A percentile compares a stretch with the other conserved stretches of the same genome.
These are phyloP conservation scores for Sporothrix inflata DNA, from an alignment of 2,329 filamentous ascomycete species.

Conservation along the genomic window DNA sequence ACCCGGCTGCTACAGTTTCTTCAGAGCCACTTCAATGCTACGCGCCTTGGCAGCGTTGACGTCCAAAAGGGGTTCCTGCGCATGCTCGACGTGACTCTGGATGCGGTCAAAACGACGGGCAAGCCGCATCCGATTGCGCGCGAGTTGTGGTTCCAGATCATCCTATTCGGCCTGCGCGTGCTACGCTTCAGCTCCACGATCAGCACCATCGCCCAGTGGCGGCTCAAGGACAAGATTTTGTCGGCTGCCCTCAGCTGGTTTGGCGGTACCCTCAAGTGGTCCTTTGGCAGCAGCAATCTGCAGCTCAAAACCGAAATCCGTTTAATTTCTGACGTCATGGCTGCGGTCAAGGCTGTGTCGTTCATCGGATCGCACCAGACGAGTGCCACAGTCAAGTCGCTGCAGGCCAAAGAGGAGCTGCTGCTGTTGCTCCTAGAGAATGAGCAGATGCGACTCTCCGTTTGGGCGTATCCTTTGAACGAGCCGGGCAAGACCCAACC, in stretches of 20 bases:
- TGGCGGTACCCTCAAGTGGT: slow-evolving; percentile 80
- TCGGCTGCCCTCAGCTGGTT: slow-evolving; percentile 92
- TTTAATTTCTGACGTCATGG: slow-evolving; percentile 74
- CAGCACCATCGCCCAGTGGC: slow-evolving; percentile 69
- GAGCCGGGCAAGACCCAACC: slow-evolving; percentile 49
- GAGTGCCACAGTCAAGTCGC: slow-evolving; percentile 63
- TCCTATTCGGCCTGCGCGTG: slow-evolving; percentile 80
- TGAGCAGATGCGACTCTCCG: slow-evolving; percentile 78
- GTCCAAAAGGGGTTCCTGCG: slow-evolving; percentile 81
- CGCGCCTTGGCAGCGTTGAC: slow-evolving; percentile 80
- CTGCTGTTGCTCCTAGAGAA: slow-evolving; percentile 78
- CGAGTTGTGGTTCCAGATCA: slow-evolving; percentile 87
- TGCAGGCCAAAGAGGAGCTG: slow-evolving; percentile 82
- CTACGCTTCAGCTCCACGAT: slow-evolving; percentile 72
- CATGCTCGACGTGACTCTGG: slow-evolving; percentile 76
- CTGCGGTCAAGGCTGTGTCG: slow-evolving; percentile 66
- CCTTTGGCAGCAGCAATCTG: slow-evolving; percentile 89
- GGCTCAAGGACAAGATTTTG: slow-evolving; percentile 84
- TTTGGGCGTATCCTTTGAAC: slow-evolving; percentile 86
- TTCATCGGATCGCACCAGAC: slow-evolving; percentile 58
- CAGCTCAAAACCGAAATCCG: slow-evolving; percentile 92
- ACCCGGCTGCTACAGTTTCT: slow-evolving; percentile 85
- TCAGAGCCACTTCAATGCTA: slow-evolving; percentile 92
- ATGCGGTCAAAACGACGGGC: slow-evolving; percentile 67
- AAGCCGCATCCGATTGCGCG: slow-evolving; percentile 82